Evolutionary conservation across 768 basidiomycete genomes (phyloP).

Genomic region (Chalciporus pseudorubinellus): DNA sequence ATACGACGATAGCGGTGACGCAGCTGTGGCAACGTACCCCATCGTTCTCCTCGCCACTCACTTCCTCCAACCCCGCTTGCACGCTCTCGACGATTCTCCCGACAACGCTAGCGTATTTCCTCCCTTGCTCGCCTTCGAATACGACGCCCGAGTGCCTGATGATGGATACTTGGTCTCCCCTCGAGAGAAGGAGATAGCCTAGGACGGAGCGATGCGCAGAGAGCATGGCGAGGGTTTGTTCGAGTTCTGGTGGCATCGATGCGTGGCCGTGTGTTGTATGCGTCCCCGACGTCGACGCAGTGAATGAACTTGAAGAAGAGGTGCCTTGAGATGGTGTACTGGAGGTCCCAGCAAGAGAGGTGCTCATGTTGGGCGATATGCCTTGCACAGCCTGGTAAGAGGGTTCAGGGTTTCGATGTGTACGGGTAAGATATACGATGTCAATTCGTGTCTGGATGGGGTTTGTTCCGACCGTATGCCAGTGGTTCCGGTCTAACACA

Average conservation of each 20-base stretch:
- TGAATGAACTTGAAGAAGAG: not conserved
- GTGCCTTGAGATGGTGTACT: conserved; percentile 6
- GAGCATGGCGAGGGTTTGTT: conserved; percentile 71
- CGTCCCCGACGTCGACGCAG: conserved; percentile 11
- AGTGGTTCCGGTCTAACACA: not conserved
- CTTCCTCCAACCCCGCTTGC: conserved; percentile 74
- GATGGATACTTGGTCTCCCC: conserved; percentile 70
- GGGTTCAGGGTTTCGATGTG: conserved; percentile 15
- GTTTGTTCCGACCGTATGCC: too few relatives aligned
- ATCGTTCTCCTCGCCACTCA: conserved; percentile 61
- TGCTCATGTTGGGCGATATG: conserved; percentile 11
- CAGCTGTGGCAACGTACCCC: conserved; percentile 41
- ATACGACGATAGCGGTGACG: not conserved
- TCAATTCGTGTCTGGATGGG: not conserved
- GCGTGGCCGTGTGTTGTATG: conserved; percentile 16
- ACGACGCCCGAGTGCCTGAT: conserved; percentile 82
- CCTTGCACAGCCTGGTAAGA: conserved; percentile 5
- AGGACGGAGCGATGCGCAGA: conserved; percentile 82
- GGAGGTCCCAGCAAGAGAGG: conserved; percentile 10
- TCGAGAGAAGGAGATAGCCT: conserved; percentile 81
- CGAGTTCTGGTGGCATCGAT: conserved; percentile 71
- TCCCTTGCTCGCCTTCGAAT: conserved; percentile 82
- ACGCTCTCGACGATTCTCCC: conserved; percentile 77
- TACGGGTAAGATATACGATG: not conserved
- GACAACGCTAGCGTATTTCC: conserved; percentile 69